phyloP scores from a whole-genome alignment of 2,329 filamentous ascomycete genomes.

The Neobulgaria alba region DNA sequence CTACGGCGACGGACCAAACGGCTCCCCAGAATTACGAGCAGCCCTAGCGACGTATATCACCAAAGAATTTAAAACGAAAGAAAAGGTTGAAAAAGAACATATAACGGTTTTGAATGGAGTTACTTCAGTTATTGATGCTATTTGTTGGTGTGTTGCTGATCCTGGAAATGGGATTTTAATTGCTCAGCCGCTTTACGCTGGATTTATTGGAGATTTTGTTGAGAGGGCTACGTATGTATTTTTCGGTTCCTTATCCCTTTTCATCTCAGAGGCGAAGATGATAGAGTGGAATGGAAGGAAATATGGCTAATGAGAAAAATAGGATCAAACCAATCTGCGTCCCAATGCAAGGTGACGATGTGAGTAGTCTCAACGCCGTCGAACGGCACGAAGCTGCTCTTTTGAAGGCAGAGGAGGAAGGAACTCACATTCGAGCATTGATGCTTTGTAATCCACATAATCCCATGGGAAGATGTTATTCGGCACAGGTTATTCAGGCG shows the following conservation, averaged over 20 bases:
- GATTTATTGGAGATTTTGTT: constrained; percentile 37
- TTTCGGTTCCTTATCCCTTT: not conserved
- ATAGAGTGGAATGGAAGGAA: not conserved
- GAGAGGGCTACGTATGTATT: constrained; percentile 22
- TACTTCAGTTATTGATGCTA: constrained; percentile 23
- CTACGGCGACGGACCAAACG: constrained; percentile 14
- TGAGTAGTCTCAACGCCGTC: constrained; percentile 29
- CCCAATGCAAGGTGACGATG: constrained; percentile 30
- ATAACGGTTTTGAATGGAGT: constrained; percentile 34
- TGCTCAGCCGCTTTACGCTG: constrained; percentile 37
- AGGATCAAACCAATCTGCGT: constrained; percentile 13
- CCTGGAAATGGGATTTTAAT: constrained; percentile 37
- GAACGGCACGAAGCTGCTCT: constrained; percentile 33
- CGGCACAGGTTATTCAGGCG: constrained; percentile 19
- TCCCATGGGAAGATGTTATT: constrained; percentile 19
- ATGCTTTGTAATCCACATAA: constrained; percentile 32
- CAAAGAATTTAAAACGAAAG: constrained; percentile 31
- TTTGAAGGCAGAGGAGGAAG: constrained; percentile 24
- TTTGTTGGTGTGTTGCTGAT: constrained; percentile 36
- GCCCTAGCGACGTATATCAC: constrained; percentile 35
- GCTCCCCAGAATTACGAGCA: constrained; percentile 30
- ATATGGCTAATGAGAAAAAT: not conserved
- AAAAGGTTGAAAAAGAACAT: constrained; percentile 28
- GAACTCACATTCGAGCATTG: constrained; percentile 31
- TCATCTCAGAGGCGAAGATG: no score